Evolutionary conservation across 2,329 filamentous ascomycete species (phyloP).

Genomic region (Whalleya microplaca): DNA sequence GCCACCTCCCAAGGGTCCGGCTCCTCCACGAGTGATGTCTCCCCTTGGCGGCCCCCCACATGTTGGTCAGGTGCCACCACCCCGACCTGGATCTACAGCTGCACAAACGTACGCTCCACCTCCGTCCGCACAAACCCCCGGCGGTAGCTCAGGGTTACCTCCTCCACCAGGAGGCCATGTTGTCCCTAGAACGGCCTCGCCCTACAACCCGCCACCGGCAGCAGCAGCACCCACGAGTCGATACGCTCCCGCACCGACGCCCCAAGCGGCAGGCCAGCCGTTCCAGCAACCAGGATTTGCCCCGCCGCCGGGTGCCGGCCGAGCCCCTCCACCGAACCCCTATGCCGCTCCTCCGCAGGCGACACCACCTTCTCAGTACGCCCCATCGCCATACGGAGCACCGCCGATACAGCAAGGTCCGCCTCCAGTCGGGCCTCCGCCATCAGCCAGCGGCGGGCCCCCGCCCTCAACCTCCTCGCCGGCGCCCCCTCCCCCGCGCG

Average conservation of each 20-base stretch:
- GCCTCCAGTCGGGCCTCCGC: conserved; percentile 45
- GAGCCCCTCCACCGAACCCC: conserved; percentile 51
- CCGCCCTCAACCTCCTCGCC: conserved; percentile 38
- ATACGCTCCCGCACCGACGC: conserved; percentile 71
- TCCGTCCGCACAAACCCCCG: conserved; percentile 45
- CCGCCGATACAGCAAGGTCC: conserved; percentile 44
- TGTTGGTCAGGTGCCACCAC: conserved; percentile 46
- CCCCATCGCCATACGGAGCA: conserved; percentile 57
- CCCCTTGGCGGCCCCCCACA: conserved; percentile 65
- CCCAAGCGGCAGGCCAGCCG: conserved; percentile 55
- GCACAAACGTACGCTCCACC: conserved; percentile 69
- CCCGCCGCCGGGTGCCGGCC: conserved; percentile 42
- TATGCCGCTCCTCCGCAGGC: conserved; percentile 55
- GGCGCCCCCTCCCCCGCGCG: conserved; percentile 52
- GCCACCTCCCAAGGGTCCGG: conserved; percentile 80
- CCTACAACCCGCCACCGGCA: conserved; percentile 81
- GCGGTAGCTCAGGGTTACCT: conserved; percentile 33
- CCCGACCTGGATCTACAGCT: conserved; percentile 59
- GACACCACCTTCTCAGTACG: conserved; percentile 58
- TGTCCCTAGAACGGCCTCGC: conserved; percentile 76
- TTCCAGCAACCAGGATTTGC: conserved; percentile 38
- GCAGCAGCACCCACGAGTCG: conserved; percentile 71
- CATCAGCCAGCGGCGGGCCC: conserved; percentile 43
- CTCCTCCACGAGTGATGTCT: conserved; percentile 72
- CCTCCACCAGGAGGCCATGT: conserved; percentile 52